Percentiles rank a stretch among this genome's conserved stretches.
phyloP scores from a whole-genome alignment of 768 basidiomycete species.

The Mycena latifolia region DNA sequence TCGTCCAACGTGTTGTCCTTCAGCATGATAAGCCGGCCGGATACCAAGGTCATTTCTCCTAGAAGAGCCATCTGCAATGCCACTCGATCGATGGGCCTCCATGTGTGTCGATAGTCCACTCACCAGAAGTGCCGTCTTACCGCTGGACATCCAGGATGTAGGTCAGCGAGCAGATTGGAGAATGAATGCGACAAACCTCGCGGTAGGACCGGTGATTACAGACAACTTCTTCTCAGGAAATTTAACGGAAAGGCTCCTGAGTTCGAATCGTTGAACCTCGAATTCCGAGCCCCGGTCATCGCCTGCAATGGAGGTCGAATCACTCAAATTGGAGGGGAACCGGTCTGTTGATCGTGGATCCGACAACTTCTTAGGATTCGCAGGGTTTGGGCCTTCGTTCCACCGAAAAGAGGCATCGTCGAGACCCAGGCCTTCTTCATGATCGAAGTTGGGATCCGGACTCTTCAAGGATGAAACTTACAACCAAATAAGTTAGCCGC shows the following conservation, averaged over 20 bases:
- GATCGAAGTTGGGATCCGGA: slow-evolving; percentile 31
- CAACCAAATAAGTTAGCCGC: too few relatives aligned
- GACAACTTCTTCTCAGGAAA: slow-evolving; percentile 82
- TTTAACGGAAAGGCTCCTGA: slow-evolving; percentile 71
- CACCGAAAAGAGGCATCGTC: slow-evolving; percentile 71
- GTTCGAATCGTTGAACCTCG: slow-evolving; percentile 68
- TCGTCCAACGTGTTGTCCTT: slow-evolving; percentile 72
- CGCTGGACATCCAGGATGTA: slow-evolving; percentile 48
- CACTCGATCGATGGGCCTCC: not conserved
- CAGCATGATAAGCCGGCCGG: slow-evolving; percentile 69
- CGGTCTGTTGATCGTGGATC: too few relatives aligned
- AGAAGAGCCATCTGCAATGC: slow-evolving; percentile 69
- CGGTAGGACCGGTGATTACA: too few relatives aligned
- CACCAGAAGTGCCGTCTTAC: slow-evolving; percentile 84
- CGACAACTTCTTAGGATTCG: too few relatives aligned
- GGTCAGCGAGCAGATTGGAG: not conserved
- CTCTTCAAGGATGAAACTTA: slow-evolving; percentile 67
- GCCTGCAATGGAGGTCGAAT: too few relatives aligned
- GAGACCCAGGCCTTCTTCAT: slow-evolving; percentile 61
- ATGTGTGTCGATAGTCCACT: slow-evolving; percentile 33
- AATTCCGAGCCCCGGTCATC: slow-evolving; percentile 4
- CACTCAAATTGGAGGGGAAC: too few relatives aligned
- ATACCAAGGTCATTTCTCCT: slow-evolving; percentile 73
- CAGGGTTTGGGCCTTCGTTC: slow-evolving; percentile 57
- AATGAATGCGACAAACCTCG: not conserved